Base-by-base conservation (phyloP, 306 rosid species). In the Cicer pinnatifidum region DNA sequence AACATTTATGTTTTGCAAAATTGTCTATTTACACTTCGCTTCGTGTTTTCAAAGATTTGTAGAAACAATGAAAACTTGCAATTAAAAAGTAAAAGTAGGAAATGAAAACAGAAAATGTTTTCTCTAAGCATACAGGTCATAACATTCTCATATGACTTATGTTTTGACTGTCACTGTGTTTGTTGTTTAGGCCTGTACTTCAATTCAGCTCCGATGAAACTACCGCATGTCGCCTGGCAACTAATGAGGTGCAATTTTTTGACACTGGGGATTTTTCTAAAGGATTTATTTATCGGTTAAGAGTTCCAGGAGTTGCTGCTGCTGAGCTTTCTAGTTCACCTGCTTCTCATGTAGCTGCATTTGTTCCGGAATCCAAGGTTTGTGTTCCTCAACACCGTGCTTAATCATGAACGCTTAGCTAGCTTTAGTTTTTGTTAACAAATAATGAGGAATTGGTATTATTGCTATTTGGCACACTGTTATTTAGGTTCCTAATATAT, bases 321-420 rank as follows among this genome's bases (percentile, higher is more conserved):
- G 40, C 85, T 41, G 94, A 91, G 83, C 96, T 93, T 82, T 86
- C 98, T n/a, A 86, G 77, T 80, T 19, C 81, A 39, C 96, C 96
- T 62, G 97, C 90, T 40, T 83, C 97, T 77, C 90, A 89, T 82
- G 86, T 91, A 59, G 98, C 98, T 33, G 91, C 91, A 57, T 93
- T 81, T 88, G 89, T 93, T 79, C 97, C 97, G 12, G 97, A 91
- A 81, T 82, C 98, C 62, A 91, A 91, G 96, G 97, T 93, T 68
- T 77, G 75, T 45, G 20, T 59, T 61, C 58, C 58, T 12, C 23
- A 15, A 59, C 38, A 39, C 51, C 35, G 15, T 71, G 48, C 73
- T 81, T 11, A 38, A 28, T 15, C n/a, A 46, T 7, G 12, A 67
- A 40, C 20, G 64, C 71, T 57, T 69, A n/a, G 44, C 59, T 73